phyloP scores from a whole-genome alignment of 768 basidiomycete genomes.

The Pleurotus eryngii region DNA sequence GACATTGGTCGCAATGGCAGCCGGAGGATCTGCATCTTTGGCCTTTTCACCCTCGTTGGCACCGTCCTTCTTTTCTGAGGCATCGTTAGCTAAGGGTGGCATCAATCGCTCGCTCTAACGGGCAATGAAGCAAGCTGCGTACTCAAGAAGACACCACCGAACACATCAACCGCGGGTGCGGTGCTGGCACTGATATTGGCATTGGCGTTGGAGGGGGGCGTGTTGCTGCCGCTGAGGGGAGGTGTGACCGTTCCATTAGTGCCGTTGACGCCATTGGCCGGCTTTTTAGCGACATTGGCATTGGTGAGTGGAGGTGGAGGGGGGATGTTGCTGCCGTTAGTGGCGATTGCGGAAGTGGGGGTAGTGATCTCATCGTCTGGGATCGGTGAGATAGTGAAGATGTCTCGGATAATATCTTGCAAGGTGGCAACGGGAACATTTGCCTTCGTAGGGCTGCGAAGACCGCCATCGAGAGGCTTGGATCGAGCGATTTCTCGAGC shows the following conservation, averaged over 20 bases:
- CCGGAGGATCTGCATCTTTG: too few relatives aligned
- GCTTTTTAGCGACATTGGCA: not conserved
- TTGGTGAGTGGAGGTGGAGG: not conserved
- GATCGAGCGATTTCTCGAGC: constrained; percentile 50
- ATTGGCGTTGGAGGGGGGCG: not conserved
- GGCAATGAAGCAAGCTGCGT: not conserved
- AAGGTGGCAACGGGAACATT: constrained; percentile 29
- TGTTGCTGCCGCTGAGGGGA: not conserved
- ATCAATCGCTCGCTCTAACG: not conserved
- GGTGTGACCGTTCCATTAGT: not conserved
- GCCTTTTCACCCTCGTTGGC: not conserved
- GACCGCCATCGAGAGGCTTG: constrained; percentile 24
- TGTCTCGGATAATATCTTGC: constrained; percentile 29
- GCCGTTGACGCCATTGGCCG: not conserved
- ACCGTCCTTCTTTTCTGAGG: not conserved
- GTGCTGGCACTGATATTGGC: not conserved
- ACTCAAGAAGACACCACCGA: not conserved
- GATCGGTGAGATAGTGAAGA: constrained; percentile 22
- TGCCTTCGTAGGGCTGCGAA: constrained; percentile 31
- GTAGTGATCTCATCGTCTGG: not conserved
- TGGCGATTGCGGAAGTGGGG: not conserved
- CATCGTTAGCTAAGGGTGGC: not conserved
- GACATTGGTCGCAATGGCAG: not conserved
- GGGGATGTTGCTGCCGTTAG: not conserved
- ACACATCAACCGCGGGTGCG: not conserved